These are phyloP conservation scores for Nemania sp. DNA, from an alignment of 2,329 filamentous ascomycete species.

Conservation along the genomic window DNA sequence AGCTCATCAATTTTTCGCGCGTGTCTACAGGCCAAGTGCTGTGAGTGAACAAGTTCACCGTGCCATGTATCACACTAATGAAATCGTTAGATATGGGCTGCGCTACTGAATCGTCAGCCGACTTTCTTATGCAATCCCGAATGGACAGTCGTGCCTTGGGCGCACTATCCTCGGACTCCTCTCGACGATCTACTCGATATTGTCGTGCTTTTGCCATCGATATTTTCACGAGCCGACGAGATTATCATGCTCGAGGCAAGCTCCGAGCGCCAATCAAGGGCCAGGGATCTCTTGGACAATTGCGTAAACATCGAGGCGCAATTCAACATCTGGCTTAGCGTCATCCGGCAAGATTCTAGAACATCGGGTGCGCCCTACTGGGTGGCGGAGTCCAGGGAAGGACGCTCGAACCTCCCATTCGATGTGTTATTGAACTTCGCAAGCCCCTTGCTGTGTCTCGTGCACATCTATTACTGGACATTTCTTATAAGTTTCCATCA, in stretches of 20 bases:
- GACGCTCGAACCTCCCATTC: constrained; percentile 46
- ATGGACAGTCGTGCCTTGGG: constrained; percentile 57
- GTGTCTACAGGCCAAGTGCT: constrained; percentile 56
- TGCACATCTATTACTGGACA: constrained; percentile 59
- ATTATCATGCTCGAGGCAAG: constrained; percentile 46
- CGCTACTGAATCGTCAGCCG: constrained; percentile 53
- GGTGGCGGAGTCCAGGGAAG: constrained; percentile 36
- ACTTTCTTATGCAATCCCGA: constrained; percentile 56
- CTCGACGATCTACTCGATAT: constrained; percentile 59
- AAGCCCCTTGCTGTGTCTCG: constrained; percentile 48
- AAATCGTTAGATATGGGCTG: constrained; percentile 40
- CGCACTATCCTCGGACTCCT: constrained; percentile 52
- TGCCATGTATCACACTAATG: constrained; percentile 17
- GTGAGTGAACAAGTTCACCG: constrained; percentile 43
- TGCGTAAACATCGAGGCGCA: constrained; percentile 53
- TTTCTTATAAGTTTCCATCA: constrained; percentile 53
- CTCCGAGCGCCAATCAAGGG: constrained; percentile 47
- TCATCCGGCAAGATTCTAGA: constrained; percentile 29
- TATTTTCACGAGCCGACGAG: constrained; percentile 51
- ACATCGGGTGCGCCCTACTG: constrained; percentile 44
- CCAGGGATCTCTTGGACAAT: constrained; percentile 52
- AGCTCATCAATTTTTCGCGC: constrained; percentile 60
- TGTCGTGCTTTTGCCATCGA: constrained; percentile 49
- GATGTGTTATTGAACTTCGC: constrained; percentile 50
- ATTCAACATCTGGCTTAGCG: constrained; percentile 52